Base-by-base conservation (phyloP, 2,329 filamentous ascomycete species). In the Pestalotiopsis fici region DNA sequence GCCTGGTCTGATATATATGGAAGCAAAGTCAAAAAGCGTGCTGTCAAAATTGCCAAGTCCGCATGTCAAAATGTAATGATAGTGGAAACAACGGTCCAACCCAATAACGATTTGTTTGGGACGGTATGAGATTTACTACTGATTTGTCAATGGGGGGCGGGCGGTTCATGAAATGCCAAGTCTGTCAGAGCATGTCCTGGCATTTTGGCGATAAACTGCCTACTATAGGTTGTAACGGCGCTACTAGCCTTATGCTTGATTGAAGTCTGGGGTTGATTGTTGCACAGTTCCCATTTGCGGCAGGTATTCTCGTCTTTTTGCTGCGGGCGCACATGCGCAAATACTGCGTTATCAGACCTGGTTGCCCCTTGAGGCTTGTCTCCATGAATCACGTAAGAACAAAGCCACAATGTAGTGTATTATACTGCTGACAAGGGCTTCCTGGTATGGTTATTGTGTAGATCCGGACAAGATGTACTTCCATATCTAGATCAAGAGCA, bases 211-310 rank as follows among this genome's bases (percentile, higher is more conserved):
- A 50, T 50, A 50, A 21, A 50, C 43, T 50, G n/a, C 6, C 43
- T n/a, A 18, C 7, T 50, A 50, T 50, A 50, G 43, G 43, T 50
- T 50, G 21, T 25, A 47, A 54, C 21, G 23, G 60, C 60, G 60
- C 60, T 63, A 63, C 60, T 23, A 63, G 60, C 60, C 60, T 63
- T 63, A 63, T 63, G 60, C 60, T 63, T n/a, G 21, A 63, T 9
- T 27, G 35, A 63, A 61, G 25, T 57, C 13, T 61, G 59, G 59
- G 59, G 59, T 27, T 35, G 31, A 31, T 21, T 59, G 35, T n/a
- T 35, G n/a, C 11, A n/a, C 59, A 61, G 31, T 39, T 15, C n/a
- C 25, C 59, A 61, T 13, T 31, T 61, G 25, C 18, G 59, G 59
- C 27, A 61, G 59, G 59, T 37, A 61, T 39, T 61, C 25, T 13